phyloP scores from a whole-genome alignment of 2,329 filamentous ascomycete genomes.

The Fusarium acutatum region DNA sequence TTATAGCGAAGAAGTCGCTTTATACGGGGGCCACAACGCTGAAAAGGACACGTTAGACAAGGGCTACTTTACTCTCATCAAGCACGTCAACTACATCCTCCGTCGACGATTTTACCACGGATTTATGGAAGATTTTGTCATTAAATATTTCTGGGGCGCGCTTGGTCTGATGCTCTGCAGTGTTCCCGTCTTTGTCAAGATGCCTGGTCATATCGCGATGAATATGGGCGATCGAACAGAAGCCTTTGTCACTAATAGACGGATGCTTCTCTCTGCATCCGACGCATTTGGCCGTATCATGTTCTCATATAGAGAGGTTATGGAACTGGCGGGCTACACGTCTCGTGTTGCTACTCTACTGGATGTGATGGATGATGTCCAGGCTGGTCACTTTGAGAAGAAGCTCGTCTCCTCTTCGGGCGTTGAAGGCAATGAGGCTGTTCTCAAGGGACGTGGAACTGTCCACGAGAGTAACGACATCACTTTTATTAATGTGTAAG shows the following conservation, averaged over 20 bases:
- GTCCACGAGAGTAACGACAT: conserved; percentile 86
- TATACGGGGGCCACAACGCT: conserved; percentile 90
- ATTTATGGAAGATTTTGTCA: conserved; percentile 99
- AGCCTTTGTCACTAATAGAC: conserved; percentile 91
- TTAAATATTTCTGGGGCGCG: conserved; percentile 99
- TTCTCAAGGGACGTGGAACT: conserved; percentile 82
- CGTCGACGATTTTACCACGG: conserved; percentile 92
- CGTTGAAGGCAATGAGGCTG: conserved; percentile 81
- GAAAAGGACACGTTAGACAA: conserved; percentile 98
- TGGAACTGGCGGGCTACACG: conserved; percentile 94
- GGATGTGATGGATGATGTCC: conserved; percentile 93
- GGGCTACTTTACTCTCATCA: conserved; percentile 98
- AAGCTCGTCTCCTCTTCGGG: conserved; percentile 90
- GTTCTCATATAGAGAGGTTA: conserved; percentile 98
- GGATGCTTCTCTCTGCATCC: conserved; percentile 90
- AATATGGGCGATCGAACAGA: conserved; percentile 77
- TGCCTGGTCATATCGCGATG: conserved; percentile 73
- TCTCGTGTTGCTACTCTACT: conserved; percentile 89
- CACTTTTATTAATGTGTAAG: conserved; percentile 81
- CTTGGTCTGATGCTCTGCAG: conserved; percentile 91
- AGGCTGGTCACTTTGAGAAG: conserved; percentile 92
- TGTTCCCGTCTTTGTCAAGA: conserved; percentile 93
- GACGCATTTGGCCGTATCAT: conserved; percentile 96
- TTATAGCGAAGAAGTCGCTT: conserved; percentile 91
- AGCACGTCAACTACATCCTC: conserved; percentile 97